A percentile compares a stretch with the other conserved stretches of the same genome.
Conservation (phyloP, 148 eudicot species). For the Arctostaphylos glauca region DNA sequence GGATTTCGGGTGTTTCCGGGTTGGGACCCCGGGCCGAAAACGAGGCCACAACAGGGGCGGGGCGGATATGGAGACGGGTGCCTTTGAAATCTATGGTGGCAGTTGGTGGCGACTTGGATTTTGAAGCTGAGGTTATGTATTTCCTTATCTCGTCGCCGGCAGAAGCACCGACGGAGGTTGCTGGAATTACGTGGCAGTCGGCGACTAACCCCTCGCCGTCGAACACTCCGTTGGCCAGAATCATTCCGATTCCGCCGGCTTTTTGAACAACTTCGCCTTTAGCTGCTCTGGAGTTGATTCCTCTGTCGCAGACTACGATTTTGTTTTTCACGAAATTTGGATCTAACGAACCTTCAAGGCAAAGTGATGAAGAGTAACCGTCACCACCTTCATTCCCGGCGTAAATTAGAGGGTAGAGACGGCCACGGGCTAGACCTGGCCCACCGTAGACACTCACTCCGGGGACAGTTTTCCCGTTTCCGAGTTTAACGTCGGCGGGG, state of each 20-base stretch:
- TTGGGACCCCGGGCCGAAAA: slow-evolving; percentile 94
- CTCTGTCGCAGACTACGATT: slow-evolving; percentile 90
- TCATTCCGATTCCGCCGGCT: slow-evolving; percentile 87
- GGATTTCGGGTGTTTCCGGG: slow-evolving; percentile 73
- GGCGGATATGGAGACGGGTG: slow-evolving; percentile 59
- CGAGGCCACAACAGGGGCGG: slow-evolving; percentile 89
- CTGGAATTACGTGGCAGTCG: slow-evolving; percentile 87
- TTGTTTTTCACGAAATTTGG: slow-evolving; percentile 52
- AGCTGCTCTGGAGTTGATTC: slow-evolving; percentile 76
- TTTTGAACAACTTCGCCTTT: slow-evolving; percentile 80
- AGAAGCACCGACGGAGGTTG: slow-evolving; percentile 65
- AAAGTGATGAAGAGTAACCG: slow-evolving; percentile 83
- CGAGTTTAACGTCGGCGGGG: slow-evolving; percentile 79
- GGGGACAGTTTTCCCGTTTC: slow-evolving; percentile 54
- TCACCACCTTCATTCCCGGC: slow-evolving; percentile 65
- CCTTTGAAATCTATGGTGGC: slow-evolving; percentile 75
- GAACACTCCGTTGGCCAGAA: slow-evolving; percentile 81
- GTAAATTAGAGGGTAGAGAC: slow-evolving; percentile 61
- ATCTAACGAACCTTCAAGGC: slow-evolving; percentile 76
- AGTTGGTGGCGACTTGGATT: slow-evolving; percentile 29
- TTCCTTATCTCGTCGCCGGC: slow-evolving; percentile 66
- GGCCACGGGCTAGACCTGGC: slow-evolving; percentile 45
- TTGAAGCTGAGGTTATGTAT: slow-evolving; percentile 40
- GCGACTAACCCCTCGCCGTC: slow-evolving; percentile 98
- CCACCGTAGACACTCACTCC: slow-evolving; percentile 84